Evolutionary conservation across 306 rosid genomes (phyloP).

Genomic region (Fragaria iinumae): DNA sequence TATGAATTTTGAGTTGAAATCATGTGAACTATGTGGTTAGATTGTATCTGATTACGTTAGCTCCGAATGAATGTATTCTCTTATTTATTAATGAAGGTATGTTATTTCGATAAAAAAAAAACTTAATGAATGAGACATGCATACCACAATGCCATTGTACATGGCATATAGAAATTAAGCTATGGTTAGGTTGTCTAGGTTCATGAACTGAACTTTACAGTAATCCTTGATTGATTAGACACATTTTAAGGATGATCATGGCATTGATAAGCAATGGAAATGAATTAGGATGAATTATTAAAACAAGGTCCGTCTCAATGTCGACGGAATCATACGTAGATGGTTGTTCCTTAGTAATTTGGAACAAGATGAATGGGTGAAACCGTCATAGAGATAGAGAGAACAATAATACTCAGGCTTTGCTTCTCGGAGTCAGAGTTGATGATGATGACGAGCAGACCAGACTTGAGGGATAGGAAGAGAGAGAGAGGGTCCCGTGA

Average conservation of each 20-base stretch:
- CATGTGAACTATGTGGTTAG: too few species aligned
- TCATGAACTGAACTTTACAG: slow-evolving; percentile 9
- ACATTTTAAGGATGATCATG: not conserved
- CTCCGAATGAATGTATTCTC: too few species aligned
- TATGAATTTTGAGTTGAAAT: too few species aligned
- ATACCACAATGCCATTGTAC: not conserved
- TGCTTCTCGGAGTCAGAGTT: slow-evolving; percentile 4
- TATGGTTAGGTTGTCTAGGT: slow-evolving; percentile 5
- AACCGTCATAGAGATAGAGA: not conserved
- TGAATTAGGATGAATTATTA: not conserved
- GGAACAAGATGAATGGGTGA: slow-evolving; percentile 15
- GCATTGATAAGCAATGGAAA: not conserved
- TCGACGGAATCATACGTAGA: not conserved
- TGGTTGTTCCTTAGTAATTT: slow-evolving; percentile 15
- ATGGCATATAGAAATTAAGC: not conserved
- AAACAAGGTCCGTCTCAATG: not conserved
- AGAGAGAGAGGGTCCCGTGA: slow-evolving; percentile 1
- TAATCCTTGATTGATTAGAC: not conserved
- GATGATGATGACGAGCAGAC: not conserved
- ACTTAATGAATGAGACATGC: not conserved
- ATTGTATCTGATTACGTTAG: too few species aligned
- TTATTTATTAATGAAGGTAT: too few species aligned
- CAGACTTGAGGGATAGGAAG: not conserved
- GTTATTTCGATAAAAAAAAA: not conserved
- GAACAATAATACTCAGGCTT: not conserved